Conservation (phyloP, 208 protist species). For the Crithidia brevicula region DNA sequence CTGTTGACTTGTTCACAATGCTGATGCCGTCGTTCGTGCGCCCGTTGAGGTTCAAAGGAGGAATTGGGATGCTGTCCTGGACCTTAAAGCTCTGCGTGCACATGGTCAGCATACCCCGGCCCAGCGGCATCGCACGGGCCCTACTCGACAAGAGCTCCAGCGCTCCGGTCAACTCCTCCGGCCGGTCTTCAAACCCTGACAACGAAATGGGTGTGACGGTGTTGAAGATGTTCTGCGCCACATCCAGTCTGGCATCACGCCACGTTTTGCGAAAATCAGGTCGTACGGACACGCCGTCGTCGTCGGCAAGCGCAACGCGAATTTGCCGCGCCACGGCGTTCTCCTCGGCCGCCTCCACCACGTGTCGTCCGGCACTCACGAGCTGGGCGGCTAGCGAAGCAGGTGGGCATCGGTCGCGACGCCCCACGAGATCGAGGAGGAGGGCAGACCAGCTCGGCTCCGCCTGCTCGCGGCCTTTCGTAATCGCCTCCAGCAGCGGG, state of each 20-base stretch:
- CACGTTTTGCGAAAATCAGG: slow-evolving; percentile 76
- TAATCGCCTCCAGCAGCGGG: slow-evolving; percentile 54
- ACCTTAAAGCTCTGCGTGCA: slow-evolving; percentile 80
- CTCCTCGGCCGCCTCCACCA: slow-evolving; percentile 67
- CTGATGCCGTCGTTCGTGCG: slow-evolving; percentile 69
- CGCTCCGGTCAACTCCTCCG: slow-evolving; percentile 53
- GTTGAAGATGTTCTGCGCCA: slow-evolving; percentile 77
- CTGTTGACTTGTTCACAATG: slow-evolving; percentile 60
- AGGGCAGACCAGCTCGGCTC: slow-evolving; percentile 48
- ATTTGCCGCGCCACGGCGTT: slow-evolving; percentile 55
- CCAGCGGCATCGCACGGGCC: slow-evolving; percentile 62
- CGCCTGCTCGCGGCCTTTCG: slow-evolving; percentile 48
- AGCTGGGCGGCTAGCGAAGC: slow-evolving; percentile 30
- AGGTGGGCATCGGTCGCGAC: slow-evolving; percentile 52
- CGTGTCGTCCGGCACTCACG: slow-evolving; percentile 42
- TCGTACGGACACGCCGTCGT: slow-evolving; percentile 82
- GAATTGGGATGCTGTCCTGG: slow-evolving; percentile 83
- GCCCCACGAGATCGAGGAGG: slow-evolving; percentile 64
- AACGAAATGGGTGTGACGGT: slow-evolving; percentile 69
- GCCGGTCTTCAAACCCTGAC: slow-evolving; percentile 49
- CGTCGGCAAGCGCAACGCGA: slow-evolving; percentile 54
- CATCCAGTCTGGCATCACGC: slow-evolving; percentile 69
- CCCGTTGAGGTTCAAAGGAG: slow-evolving; percentile 68
- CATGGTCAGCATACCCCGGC: slow-evolving; percentile 86
- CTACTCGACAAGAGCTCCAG: slow-evolving; percentile 53